Evolutionary conservation across 495 filamentous ascomycete genomes (phyloP).

Genomic region (Penicillium angulare): DNA sequence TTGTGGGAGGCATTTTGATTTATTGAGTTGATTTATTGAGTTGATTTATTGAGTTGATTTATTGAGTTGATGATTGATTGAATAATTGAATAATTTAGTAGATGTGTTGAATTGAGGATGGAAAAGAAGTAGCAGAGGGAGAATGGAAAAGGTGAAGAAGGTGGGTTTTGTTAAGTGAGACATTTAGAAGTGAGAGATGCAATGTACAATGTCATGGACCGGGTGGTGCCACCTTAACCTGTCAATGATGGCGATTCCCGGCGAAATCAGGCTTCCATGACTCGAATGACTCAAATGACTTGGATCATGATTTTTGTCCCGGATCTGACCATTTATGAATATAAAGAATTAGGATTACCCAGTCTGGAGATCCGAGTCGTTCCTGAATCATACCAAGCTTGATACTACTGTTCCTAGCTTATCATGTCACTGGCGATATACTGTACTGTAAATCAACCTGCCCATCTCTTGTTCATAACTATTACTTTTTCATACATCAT

Average conservation of each 20-base stretch:
- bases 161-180: not conserved
- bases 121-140: not conserved
- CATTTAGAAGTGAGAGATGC: not conserved
- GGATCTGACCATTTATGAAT: too few species aligned
- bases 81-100: not conserved
- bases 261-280: not conserved
- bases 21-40: not conserved
- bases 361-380: too few species aligned
- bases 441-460: too few species aligned
- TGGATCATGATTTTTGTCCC: not conserved
- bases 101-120: not conserved
- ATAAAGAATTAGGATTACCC: too few species aligned
- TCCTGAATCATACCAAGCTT: too few species aligned
- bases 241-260: not conserved
- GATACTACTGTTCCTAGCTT: too few species aligned
- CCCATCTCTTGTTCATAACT: too few species aligned
- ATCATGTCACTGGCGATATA: too few species aligned
- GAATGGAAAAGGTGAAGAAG: not conserved
- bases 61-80: not conserved
- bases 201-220: conserved; percentile 1
- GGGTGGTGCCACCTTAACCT: not conserved
- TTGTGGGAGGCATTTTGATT: conserved; percentile 18
- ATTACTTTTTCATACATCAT: too few species aligned
- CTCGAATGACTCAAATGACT: too few species aligned
- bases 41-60: not conserved